phyloP scores from a whole-genome alignment of 1,139 yeast genomes.

The Yamadazyma buinensis region DNA sequence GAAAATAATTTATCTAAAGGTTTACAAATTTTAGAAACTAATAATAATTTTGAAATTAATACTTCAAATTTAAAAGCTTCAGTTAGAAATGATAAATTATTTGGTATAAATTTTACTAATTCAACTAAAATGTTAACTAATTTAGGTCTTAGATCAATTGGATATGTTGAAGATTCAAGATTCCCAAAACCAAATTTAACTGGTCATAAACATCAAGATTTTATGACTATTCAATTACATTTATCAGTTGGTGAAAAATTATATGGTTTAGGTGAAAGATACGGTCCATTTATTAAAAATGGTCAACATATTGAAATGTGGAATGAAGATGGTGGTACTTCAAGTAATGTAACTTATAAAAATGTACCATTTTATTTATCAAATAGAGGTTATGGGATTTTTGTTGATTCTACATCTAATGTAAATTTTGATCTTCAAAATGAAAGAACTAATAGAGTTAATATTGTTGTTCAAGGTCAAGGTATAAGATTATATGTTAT shows the following conservation, averaged over 20 bases:
- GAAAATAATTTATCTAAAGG: constrained; percentile 8
- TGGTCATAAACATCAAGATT: constrained; percentile 16
- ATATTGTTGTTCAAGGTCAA: constrained; percentile 31
- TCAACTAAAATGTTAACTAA: constrained; percentile 19
- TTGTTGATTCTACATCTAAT: constrained; percentile 26
- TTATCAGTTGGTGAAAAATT: constrained; percentile 31
- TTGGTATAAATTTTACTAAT: constrained; percentile 19
- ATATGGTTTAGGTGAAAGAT: constrained; percentile 33
- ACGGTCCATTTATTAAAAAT: constrained; percentile 30
- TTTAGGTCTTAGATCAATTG: constrained; percentile 28
- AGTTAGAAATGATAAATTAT: constrained; percentile 9
- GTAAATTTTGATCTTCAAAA: constrained; percentile 30
- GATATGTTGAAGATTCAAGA: constrained; percentile 25
- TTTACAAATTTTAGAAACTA: not conserved
- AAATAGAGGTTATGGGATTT: constrained; percentile 29
- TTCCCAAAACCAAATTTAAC: constrained; percentile 13
- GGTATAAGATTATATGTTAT: constrained; percentile 24
- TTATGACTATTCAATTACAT: constrained; percentile 26
- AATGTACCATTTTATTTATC: constrained; percentile 31
- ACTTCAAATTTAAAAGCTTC: not conserved
- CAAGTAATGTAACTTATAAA: constrained; percentile 30
- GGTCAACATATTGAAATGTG: constrained; percentile 34
- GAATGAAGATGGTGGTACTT: constrained; percentile 37
- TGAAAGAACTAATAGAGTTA: constrained; percentile 31
- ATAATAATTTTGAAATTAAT: not conserved